These are phyloP conservation scores for Metarhizium rileyi DNA, from an alignment of 2,329 filamentous ascomycete species.

Conservation along the genomic window DNA sequence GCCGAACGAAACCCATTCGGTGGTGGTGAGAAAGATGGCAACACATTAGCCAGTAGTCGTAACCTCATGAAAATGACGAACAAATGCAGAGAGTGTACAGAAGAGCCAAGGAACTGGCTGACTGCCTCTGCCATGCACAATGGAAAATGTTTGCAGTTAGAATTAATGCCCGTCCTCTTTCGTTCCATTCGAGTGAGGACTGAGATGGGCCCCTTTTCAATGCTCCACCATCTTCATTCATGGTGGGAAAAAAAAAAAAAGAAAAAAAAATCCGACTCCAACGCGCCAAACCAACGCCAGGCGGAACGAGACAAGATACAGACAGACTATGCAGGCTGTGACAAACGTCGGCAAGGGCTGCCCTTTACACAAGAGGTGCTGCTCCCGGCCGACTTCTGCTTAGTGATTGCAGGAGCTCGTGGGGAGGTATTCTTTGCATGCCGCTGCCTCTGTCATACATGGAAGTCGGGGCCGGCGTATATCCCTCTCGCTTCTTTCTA, in stretches of 20 bases:
- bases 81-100: constrained; percentile 12
- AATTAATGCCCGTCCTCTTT: neutral
- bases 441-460: constrained; percentile 51
- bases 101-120: constrained; percentile 6
- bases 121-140: neutral
- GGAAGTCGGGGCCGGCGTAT: constrained; percentile 63
- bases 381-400: constrained; percentile 34
- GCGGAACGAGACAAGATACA: constrained; percentile 17
- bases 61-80: constrained; percentile 20
- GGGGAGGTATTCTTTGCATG: constrained; percentile 50
- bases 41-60: constrained; percentile 27
- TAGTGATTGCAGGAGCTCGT: constrained; percentile 47
- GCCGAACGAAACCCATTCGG: neutral
- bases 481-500: constrained; percentile 69
- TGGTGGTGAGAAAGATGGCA: constrained; percentile 9
- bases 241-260: neutral
- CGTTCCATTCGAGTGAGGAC: neutral
- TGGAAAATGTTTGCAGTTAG: constrained; percentile 1
- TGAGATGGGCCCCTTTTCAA: constrained; percentile 7
- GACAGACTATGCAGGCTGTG: constrained; percentile 14
- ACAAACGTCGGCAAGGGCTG: constrained; percentile 1
- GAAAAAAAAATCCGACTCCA: neutral
- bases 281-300: constrained; percentile 27
- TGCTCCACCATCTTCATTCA: constrained; percentile 5
- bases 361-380: constrained; percentile 39